Conservation (phyloP, 1,139 yeast genomes). For the Wickerhamomyces sp. region DNA sequence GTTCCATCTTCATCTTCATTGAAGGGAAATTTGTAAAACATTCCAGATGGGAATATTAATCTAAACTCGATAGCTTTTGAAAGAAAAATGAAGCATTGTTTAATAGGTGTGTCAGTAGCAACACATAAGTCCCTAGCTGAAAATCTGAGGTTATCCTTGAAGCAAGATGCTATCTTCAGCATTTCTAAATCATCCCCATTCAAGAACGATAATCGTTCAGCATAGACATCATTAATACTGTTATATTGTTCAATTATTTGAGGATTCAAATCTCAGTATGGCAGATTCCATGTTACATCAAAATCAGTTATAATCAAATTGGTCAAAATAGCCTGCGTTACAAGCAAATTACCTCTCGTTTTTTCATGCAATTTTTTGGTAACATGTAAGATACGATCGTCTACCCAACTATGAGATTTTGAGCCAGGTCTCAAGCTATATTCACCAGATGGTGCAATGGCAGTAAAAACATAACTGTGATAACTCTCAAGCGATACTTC, state of each 20-base stretch:
- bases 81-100: constrained; percentile 26
- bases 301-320: neutral
- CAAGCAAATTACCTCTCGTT: constrained; percentile 15
- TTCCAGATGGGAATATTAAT: constrained; percentile 37
- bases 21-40: constrained; percentile 48
- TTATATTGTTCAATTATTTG: constrained; percentile 11
- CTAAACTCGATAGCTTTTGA: constrained; percentile 34
- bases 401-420: neutral
- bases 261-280: constrained; percentile 17
- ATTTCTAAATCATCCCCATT: constrained; percentile 21
- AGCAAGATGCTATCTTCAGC: constrained; percentile 42
- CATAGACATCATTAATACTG: constrained; percentile 6
- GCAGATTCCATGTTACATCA: neutral
- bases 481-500: constrained; percentile 25
- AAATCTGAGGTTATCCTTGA: constrained; percentile 37
- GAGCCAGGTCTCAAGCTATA: neutral
- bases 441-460: constrained; percentile 17
- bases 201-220: constrained; percentile 5
- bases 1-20: constrained; percentile 33
- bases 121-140: constrained; percentile 39
- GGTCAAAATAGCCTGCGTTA: constrained; percentile 2
- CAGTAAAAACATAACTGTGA: constrained; percentile 22
- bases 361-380: constrained; percentile 21
- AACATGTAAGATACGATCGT: neutral
- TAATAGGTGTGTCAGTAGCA: constrained; percentile 33